Conservation (phyloP, 768 basidiomycete genomes). For the Lactarius trivialis region DNA sequence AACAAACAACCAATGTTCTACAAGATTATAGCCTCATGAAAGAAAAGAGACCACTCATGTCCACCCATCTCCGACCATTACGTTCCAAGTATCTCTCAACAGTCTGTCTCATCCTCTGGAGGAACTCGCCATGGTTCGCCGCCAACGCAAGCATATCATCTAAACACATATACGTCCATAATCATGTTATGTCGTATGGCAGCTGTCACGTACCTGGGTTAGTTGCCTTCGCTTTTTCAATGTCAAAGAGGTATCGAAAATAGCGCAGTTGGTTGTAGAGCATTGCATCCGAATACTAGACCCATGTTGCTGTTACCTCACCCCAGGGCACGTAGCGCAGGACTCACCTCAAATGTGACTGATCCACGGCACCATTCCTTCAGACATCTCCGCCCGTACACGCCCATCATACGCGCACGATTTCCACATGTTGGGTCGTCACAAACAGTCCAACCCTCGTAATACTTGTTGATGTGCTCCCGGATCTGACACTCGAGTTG, state of each 20-base stretch:
- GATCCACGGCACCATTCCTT: slow-evolving; percentile 59
- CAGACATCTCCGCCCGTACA: slow-evolving; percentile 81
- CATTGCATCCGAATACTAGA: slow-evolving; percentile 74
- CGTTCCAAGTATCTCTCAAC: slow-evolving; percentile 79
- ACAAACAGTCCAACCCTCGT: slow-evolving; percentile 85
- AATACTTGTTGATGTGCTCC: slow-evolving; percentile 68
- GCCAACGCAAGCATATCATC: slow-evolving; percentile 52
- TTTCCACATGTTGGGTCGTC: slow-evolving; percentile 78
- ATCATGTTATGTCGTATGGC: slow-evolving; percentile 14
- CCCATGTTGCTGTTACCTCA: slow-evolving; percentile 4
- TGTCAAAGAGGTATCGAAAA: slow-evolving; percentile 73
- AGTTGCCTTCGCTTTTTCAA: slow-evolving; percentile 51
- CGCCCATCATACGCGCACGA: slow-evolving; percentile 89
- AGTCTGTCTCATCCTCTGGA: slow-evolving; percentile 47
- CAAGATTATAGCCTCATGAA: slow-evolving; percentile 57
- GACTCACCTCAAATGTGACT: slow-evolving; percentile 68
- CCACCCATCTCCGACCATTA: slow-evolving; percentile 87
- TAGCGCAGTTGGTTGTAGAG: slow-evolving; percentile 90
- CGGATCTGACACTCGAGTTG: slow-evolving; percentile 89
- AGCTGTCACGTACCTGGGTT: slow-evolving; percentile 41
- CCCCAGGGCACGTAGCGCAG: neutral
- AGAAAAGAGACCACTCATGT: slow-evolving; percentile 72
- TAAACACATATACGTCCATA: slow-evolving; percentile 27
- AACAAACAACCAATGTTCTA: slow-evolving; percentile 4
- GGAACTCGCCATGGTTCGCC: slow-evolving; percentile 41